Evolutionary conservation across 306 rosid species (phyloP).

Genomic region (Lathyrus oleraceus): DNA sequence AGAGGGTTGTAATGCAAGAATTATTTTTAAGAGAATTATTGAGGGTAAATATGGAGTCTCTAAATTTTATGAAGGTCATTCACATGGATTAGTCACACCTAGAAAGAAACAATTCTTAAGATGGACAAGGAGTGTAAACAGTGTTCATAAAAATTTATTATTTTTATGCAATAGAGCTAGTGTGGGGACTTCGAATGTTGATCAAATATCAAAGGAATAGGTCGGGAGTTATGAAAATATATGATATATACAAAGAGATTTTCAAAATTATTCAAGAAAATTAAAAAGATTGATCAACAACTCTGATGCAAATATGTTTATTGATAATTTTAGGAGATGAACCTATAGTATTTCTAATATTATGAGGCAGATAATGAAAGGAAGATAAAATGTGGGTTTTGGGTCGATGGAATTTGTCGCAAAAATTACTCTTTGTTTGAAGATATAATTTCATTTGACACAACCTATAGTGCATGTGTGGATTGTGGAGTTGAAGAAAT

Average conservation of each 20-base stretch:
- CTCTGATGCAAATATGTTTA: background rate
- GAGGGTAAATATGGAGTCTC: background rate
- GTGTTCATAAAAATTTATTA: background rate
- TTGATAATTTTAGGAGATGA: too few species aligned
- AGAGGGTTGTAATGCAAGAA: background rate
- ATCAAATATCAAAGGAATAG: background rate
- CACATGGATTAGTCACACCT: background rate
- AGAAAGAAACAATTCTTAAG: background rate
- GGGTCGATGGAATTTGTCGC: background rate
- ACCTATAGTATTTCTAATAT: background rate
- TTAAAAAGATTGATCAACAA: too few species aligned
- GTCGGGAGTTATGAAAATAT: background rate
- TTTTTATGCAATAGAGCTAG: too few species aligned
- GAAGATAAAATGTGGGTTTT: background rate
- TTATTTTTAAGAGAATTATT: background rate
- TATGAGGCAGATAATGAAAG: background rate
- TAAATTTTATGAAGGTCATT: background rate
- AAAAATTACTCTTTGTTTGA: constrained; percentile 1
- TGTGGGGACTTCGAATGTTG: background rate
- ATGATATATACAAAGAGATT: background rate
- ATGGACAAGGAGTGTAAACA: too few species aligned
- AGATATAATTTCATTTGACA: constrained; percentile 13
- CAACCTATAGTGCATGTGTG: background rate
- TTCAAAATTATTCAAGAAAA: background rate
- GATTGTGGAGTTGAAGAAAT: background rate